Evolutionary conservation across 2,329 filamentous ascomycete species (phyloP).

Genomic region (Chrysoporthe deuterocubensis): DNA sequence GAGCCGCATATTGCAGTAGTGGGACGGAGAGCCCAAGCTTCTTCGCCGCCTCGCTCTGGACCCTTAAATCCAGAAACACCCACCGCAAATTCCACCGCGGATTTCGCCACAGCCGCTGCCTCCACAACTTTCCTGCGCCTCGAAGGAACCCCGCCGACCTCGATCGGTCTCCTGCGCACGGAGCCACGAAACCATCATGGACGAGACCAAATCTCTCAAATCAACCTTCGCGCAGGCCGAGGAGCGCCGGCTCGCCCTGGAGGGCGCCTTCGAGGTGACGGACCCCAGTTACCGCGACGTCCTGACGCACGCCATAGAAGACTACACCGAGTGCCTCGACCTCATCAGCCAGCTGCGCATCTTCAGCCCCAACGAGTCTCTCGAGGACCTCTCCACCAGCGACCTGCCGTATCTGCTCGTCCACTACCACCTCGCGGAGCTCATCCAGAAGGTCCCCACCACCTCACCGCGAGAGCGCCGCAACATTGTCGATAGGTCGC

Average conservation of each 20-base stretch:
- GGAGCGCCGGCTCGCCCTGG: constrained; percentile 58
- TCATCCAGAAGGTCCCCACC: constrained; percentile 69
- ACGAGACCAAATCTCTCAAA: constrained; percentile 55
- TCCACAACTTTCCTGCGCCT: neutral
- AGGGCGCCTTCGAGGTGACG: constrained; percentile 66
- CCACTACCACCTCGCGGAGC: constrained; percentile 78
- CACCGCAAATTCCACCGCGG: neutral
- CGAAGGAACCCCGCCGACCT: neutral
- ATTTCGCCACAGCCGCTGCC: neutral
- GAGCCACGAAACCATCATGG: constrained; percentile 35
- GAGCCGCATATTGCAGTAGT: neutral
- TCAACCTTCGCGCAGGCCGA: constrained; percentile 56
- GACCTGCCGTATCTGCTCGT: constrained; percentile 85
- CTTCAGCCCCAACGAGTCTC: constrained; percentile 87
- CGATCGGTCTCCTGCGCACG: neutral
- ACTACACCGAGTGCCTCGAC: constrained; percentile 74
- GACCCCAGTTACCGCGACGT: constrained; percentile 69
- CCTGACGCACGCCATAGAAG: constrained; percentile 67
- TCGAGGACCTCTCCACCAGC: constrained; percentile 85
- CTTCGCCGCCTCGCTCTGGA: constrained; percentile 3
- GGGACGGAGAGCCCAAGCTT: neutral
- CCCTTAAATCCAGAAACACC: constrained; percentile 3
- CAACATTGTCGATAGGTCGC: constrained; percentile 63
- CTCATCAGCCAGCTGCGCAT: constrained; percentile 74
- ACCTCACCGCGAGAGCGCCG: constrained; percentile 61